Percentiles rank a stretch among this genome's conserved stretches.
These are phyloP conservation scores for Solanum chmielewskii DNA, from an alignment of 257 asterid genomes.

Conservation along the genomic window DNA sequence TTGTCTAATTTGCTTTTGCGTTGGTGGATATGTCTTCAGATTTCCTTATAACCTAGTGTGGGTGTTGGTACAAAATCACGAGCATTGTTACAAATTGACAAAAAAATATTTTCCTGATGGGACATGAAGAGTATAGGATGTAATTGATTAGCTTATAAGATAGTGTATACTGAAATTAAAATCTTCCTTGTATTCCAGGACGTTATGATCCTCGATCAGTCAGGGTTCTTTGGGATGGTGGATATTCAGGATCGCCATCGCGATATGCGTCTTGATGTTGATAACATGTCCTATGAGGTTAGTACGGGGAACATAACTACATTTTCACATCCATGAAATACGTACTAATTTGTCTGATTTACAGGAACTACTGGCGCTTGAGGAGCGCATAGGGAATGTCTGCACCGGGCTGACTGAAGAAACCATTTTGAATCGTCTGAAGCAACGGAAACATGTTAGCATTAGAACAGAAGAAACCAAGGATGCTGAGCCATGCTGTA, in stretches of 20 bases:
- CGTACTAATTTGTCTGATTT: neutral
- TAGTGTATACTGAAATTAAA: neutral
- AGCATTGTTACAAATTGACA: neutral
- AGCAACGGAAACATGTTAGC: constrained; percentile 12
- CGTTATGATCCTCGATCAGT: constrained; percentile 34
- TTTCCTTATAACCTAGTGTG: neutral
- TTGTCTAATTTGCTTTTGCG: neutral
- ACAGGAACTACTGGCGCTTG: constrained; percentile 36
- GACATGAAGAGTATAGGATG: neutral
- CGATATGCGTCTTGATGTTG: constrained; percentile 48
- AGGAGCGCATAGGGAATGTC: constrained; percentile 36
- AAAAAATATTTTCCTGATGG: neutral
- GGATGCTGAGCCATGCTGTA: constrained; percentile 32
- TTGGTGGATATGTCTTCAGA: neutral
- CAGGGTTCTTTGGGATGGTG: constrained; percentile 28
- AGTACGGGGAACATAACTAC: neutral
- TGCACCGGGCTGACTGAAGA: constrained; percentile 32
- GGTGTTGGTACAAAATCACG: neutral
- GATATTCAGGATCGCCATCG: constrained; percentile 32
- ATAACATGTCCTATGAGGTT: constrained; percentile 47
- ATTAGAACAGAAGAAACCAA: constrained; percentile 2
- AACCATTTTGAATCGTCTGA: constrained; percentile 17
- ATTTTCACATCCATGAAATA: neutral
- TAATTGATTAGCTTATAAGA: neutral
- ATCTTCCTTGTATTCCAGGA: constrained; percentile 13